Base-by-base conservation (phyloP, 2,329 filamentous ascomycete genomes). In the Botryosphaeria dothidea region DNA sequence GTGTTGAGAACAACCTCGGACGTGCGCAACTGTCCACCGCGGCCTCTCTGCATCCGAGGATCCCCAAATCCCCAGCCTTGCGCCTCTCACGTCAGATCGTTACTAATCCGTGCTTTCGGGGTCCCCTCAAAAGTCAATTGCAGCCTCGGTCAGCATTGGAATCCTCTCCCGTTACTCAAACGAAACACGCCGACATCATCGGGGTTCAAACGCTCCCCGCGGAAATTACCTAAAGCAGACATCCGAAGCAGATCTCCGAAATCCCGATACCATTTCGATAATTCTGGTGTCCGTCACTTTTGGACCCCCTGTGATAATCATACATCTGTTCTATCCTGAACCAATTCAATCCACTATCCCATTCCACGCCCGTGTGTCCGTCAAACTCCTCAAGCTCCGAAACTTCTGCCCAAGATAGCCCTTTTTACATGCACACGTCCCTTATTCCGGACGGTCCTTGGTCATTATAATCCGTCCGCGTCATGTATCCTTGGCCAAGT, bases 401-500 rank as follows among this genome's bases (percentile, higher is more conserved):
- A 41, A 9, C 29, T 13, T 45, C 54, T 45, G n/a, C 27, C 23
- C 34, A 41, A 61, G 36, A 15, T 41, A 5, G 17, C 9, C 58
- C 45, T 23, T 36, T 45, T 56, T 43, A 65, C 45, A 65, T 60
- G 63, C 62, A 64, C 21, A 65, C 63, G 64, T 89, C 86, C 71
- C 89, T 86, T 68, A 90, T 89, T 3, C 85, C 88, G 46, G 81
- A 81, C 2, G 88, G 88, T 3, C 88, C 88, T 62, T 85, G 81
- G 67, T 90, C 87, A 72, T 90, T 90, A 75, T 90, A 90, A 71
- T 90, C 87, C 27, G 84, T 84, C 62, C 90, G 81, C 4, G 84
- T 89, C 81, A 92, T 85, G 75, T 89, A 92, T 0, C 88, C 88
- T 76, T 91, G 90, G 69, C 81, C 87, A 52, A 84, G 57, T 4